Percentiles rank a stretch among this genome's conserved stretches.
Evolutionary conservation across 2,329 filamentous ascomycete species (phyloP).

Genomic region (Apiospora phragmitis): DNA sequence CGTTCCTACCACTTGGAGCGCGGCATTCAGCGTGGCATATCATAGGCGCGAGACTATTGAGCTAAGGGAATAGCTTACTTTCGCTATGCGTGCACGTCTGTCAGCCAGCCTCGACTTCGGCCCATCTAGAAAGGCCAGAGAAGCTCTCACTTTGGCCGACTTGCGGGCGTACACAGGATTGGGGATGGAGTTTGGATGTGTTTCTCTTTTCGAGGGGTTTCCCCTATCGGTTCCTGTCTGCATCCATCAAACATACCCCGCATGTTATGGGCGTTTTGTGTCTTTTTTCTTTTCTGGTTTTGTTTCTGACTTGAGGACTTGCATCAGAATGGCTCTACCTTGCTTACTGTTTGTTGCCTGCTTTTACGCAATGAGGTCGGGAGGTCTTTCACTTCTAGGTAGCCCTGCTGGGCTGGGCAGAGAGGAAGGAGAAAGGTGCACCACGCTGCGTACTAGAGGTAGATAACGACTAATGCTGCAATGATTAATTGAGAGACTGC

Average conservation of each 20-base stretch:
- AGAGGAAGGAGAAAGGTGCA: neutral
- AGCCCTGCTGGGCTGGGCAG: neutral
- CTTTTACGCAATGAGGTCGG: neutral
- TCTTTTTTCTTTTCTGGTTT: neutral
- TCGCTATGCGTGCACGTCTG: neutral
- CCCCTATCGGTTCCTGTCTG: neutral
- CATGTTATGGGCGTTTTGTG: slow-evolving; percentile 23
- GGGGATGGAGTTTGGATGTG: slow-evolving; percentile 16
- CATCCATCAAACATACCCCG: slow-evolving; percentile 21
- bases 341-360: neutral
- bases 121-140: neutral
- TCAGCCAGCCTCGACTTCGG: neutral
- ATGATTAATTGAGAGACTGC: neutral
- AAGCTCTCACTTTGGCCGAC: slow-evolving; percentile 15
- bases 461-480: slow-evolving; percentile 4
- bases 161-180: slow-evolving; percentile 9
- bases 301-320: neutral
- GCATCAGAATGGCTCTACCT: neutral
- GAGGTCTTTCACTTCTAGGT: neutral
- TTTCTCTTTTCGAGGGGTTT: slow-evolving; percentile 6
- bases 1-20: neutral
- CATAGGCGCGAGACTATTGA: neutral
- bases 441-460: neutral
- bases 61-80: neutral
- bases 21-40: neutral